Evolutionary conservation across 768 basidiomycete genomes (phyloP), one percentile per base, ranked within the genome.

Genomic region (Russula earlei): DNA sequence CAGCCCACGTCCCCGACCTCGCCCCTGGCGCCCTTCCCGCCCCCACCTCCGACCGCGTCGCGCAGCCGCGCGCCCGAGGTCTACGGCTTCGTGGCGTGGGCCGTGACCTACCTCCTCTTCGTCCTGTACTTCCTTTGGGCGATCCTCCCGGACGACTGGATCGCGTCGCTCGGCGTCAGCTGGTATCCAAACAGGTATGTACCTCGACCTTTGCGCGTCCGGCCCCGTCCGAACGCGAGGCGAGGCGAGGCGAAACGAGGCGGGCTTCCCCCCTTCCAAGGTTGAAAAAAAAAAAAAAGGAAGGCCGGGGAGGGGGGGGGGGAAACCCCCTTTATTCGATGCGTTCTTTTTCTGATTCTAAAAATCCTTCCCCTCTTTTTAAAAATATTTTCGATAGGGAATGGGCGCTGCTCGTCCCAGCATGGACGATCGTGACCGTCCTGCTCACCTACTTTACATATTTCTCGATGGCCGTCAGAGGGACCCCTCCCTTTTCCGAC

Each of bases 31-130:
- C 80, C 74, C 1, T 64, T 78, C 25, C 76, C 77, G 33, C 68
- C 72, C 8, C 75, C 69, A 43, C 70, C 69, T 2, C 71, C 74
- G 6, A 68, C 65, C 38, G 78, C 77, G 50, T 67, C 71, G 57
- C 79, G 79, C 58, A 85, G 82, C 67, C 81, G 86, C 9, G 85
- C 87, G 12, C 78, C 86, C 41, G 91, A 93, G 70, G 85, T 91
- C 64, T 91, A 91, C 62, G 91, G 91, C n/a, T 93, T 92, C 66
- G 87, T 87, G 5, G 87, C 87, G 15, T 88, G 83, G 84, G 82
- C 83, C 9, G 82, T 82, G 0, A 91, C 91, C 0, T 82, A 79
- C 49, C 69, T 91, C 25, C 69, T 81, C 2, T 92, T 86, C 65
- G 67, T 78, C 51, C 64, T 87, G 24, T 91, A 86, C 66, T 64